These are phyloP conservation scores for Cucurbita pepo DNA, from an alignment of 306 rosid genomes.

Conservation along the genomic window DNA sequence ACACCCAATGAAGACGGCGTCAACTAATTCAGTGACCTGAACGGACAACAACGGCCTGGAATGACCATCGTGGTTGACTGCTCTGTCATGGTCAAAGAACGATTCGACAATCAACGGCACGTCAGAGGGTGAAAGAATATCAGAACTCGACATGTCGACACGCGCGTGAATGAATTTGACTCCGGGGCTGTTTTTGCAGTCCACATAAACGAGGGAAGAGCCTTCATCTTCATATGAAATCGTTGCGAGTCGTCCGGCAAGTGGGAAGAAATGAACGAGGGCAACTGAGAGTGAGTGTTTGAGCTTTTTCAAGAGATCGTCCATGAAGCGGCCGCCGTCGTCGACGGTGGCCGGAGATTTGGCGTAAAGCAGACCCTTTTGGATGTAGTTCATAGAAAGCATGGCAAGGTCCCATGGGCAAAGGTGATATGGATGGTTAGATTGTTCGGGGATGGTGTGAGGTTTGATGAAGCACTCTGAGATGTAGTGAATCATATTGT, in stretches of 20 bases:
- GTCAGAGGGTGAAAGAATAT: slow-evolving; percentile 37
- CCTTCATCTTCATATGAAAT: slow-evolving; percentile 11
- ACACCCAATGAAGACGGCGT: slow-evolving; percentile 56
- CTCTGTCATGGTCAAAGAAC: slow-evolving; percentile 42
- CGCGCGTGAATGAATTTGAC: slow-evolving; percentile 36
- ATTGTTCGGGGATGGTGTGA: background rate
- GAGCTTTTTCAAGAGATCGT: slow-evolving; percentile 16
- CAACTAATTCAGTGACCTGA: slow-evolving; percentile 40
- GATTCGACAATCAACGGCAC: slow-evolving; percentile 38
- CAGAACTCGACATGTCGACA: slow-evolving; percentile 19
- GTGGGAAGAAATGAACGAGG: slow-evolving; percentile 51
- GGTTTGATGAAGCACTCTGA: slow-evolving; percentile 26
- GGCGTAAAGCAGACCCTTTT: slow-evolving; percentile 49
- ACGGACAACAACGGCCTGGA: slow-evolving; percentile 29
- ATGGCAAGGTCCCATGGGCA: slow-evolving; percentile 28
- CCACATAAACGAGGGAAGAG: slow-evolving; percentile 22
- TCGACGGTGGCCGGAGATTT: slow-evolving; percentile 18
- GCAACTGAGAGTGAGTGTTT: slow-evolving; percentile 38
- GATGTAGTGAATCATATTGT: background rate
- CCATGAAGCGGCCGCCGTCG: slow-evolving; percentile 1
- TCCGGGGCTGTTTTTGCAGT: slow-evolving; percentile 21
- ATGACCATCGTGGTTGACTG: slow-evolving; percentile 49
- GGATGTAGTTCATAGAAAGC: slow-evolving; percentile 40
- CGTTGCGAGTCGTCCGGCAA: slow-evolving; percentile 37
- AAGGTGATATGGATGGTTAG: slow-evolving; percentile 21